Percentiles rank a stretch among this genome's conserved stretches.
phyloP scores from a whole-genome alignment of 1,139 yeast species.

The Fermentozyma sake region DNA sequence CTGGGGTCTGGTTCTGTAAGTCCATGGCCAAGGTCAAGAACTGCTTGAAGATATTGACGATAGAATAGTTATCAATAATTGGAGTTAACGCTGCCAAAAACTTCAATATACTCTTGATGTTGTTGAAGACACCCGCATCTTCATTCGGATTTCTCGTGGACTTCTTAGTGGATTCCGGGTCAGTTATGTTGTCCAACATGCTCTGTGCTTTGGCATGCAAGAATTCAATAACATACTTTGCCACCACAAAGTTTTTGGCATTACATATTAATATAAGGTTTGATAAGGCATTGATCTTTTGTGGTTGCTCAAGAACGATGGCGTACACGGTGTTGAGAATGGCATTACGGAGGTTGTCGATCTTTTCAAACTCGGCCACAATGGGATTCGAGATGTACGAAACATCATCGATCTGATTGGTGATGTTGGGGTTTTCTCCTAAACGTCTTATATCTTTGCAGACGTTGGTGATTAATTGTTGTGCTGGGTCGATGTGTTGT shows the following conservation, averaged over 20 bases:
- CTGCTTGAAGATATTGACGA: conserved; percentile 49
- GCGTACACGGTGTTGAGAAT: conserved; percentile 64
- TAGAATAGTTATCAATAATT: conserved; percentile 49
- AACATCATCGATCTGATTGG: conserved; percentile 57
- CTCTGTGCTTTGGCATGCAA: conserved; percentile 60
- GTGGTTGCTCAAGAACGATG: conserved; percentile 82
- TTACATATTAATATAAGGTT: conserved; percentile 69
- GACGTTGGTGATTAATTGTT: conserved; percentile 38
- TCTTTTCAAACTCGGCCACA: conserved; percentile 64
- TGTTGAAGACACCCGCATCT: conserved; percentile 68
- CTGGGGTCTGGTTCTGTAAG: conserved; percentile 38
- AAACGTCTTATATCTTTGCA: conserved; percentile 58
- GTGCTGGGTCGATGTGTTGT: conserved; percentile 39
- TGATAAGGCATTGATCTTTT: conserved; percentile 69
- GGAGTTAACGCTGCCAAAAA: conserved; percentile 65
- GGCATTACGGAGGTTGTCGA: conserved; percentile 56
- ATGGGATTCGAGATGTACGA: conserved; percentile 64
- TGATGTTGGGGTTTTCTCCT: conserved; percentile 57
- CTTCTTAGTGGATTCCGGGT: conserved; percentile 2
- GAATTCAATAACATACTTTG: conserved; percentile 65
- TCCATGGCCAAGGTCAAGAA: conserved; percentile 55
- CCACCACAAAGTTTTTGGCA: conserved; percentile 61
- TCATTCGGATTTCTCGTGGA: conserved; percentile 9
- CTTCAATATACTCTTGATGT: conserved; percentile 65
- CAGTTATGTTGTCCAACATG: conserved; percentile 32